Base-by-base conservation (phyloP, 495 filamentous ascomycete species). In the Corynascus novoguineensis region DNA sequence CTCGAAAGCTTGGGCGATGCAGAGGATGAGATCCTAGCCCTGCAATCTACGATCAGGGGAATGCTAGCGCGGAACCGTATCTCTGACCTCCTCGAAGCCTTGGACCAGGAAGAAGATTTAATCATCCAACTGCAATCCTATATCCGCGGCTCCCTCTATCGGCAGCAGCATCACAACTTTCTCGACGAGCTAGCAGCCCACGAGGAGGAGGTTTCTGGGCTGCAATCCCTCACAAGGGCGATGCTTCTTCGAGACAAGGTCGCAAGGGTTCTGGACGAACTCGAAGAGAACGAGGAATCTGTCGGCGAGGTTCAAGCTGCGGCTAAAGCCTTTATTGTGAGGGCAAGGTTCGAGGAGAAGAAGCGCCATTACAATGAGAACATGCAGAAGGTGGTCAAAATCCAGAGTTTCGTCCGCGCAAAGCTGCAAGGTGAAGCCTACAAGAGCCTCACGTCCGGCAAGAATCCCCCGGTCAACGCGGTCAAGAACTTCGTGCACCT, bases 311-410 rank as follows among this genome's bases (percentile, higher is more conserved):
- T 96, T 5, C 95, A 99, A 67, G 78, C 90, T 11, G 78, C 81
- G 5, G 82, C 85, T 5, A 82, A 89, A 63, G 93, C 86, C 24
- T 82, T 79, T 58, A 61, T 95, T 12, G 80, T 97, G 52, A 81
- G 92, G 41, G 77, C 73, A 24, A 79, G 77, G 29, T 98, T 95
- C 63, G 83, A 80, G 40, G 89, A 90, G 64, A 93, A 95, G 76
- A 84, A 87, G 60, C 84, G 82, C 12, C 92, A 90, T 72, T 98
- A 91, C 74, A 83, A 86, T 51, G 84, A 92, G 71, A 98, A 98
- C 63, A 98, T 98, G 95, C 85, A 96, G 63, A 97, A 93, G 74
- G 95, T 98, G 19, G 86, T 98, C 73, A 98, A 98, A 72, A 87
- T 97, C 52, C 93, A 98, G 70, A 97, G 93, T 68, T 96, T 96